Evolutionary conservation across 495 filamentous ascomycete species (phyloP), one percentile per base, ranked within the genome.

Genomic region (Glonium stellatum): DNA sequence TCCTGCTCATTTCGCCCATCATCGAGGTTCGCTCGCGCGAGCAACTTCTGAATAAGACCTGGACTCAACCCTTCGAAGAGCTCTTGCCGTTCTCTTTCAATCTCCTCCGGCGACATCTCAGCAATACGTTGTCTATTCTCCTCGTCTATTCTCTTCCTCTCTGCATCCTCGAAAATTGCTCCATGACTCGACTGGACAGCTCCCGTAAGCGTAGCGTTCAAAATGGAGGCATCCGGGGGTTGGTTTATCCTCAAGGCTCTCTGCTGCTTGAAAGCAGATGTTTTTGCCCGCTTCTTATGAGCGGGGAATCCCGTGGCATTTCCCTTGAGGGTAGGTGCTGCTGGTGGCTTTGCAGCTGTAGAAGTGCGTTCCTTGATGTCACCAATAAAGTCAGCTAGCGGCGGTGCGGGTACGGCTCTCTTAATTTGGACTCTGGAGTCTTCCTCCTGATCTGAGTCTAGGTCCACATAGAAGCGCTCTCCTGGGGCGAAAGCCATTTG

Each of bases 51-150:
- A 19, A 98, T 76, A 13, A 96, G 72, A 0, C 78, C 79, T 0
- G 90, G 84, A 60, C 86, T 81, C 57, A 97, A 72, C 3, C 78
- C 78, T 34, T 72, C 77, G 66, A 92, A 77, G 1, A 98, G 71
- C 31, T 97, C 92, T 51, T 82, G 77, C 35, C 83, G 80, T 59
- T 92, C 89, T 44, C 82, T 73, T 63, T 87, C 82, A 50, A 97
- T 96, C 70, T 96, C 87, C 35, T 82, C 78, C 0, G 82, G 73
- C 21, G 89, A 89, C 93, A 98, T 96, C 11, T 78, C 75, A 9
- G 85, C 85, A 47, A 98, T 67, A 49, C 82, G 79, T 55, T 84
- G 81, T 18, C 76, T 79, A 69, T 97, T 98, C 65, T 97, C 89
- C 67, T 87, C 79, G 67, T 87, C 86, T 65, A 98, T 97, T 1